phyloP scores from a whole-genome alignment of 108 stramenopile genomes.

The Pelagomonas calceolata region DNA sequence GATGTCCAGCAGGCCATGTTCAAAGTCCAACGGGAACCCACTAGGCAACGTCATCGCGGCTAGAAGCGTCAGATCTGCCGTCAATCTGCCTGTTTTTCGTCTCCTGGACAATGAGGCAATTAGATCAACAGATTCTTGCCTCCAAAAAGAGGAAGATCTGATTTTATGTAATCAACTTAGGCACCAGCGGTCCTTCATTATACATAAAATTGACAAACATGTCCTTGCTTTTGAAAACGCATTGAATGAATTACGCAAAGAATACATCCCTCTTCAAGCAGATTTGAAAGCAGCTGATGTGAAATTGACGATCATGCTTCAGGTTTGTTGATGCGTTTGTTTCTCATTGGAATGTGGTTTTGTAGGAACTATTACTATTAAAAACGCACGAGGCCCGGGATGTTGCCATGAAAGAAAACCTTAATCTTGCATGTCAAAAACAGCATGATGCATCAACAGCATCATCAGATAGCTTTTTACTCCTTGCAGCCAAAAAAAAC shows the following conservation, averaged over 20 bases:
- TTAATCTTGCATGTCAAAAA: slow-evolving; percentile 28
- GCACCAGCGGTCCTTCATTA: background rate
- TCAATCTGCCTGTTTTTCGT: too few species aligned
- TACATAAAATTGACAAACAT: background rate
- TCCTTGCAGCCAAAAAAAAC: slow-evolving; percentile 26
- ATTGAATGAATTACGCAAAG: slow-evolving; percentile 35
- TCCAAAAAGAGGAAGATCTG: too few species aligned
- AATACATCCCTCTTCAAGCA: slow-evolving; percentile 25
- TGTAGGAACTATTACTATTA: slow-evolving; percentile 34
- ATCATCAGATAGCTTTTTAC: slow-evolving; percentile 16
- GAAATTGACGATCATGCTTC: slow-evolving; percentile 29
- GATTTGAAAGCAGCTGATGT: slow-evolving; percentile 43
- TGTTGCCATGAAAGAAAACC: slow-evolving; percentile 31
- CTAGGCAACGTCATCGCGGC: too few species aligned
- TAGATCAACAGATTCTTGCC: too few species aligned
- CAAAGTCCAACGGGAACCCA: too few species aligned
- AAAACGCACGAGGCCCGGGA: slow-evolving; percentile 41
- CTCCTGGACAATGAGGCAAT: too few species aligned
- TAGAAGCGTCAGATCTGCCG: too few species aligned
- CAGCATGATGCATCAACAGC: slow-evolving; percentile 35
- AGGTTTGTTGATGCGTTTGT: background rate
- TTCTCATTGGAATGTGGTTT: background rate
- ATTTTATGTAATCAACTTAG: background rate
- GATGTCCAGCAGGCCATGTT: too few species aligned
- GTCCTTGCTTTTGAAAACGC: slow-evolving; percentile 34